A percentile compares a stretch with the other conserved stretches of the same genome.
These are phyloP conservation scores for Naganishia kalamii DNA, from an alignment of 768 basidiomycete species.

Conservation along the genomic window DNA sequence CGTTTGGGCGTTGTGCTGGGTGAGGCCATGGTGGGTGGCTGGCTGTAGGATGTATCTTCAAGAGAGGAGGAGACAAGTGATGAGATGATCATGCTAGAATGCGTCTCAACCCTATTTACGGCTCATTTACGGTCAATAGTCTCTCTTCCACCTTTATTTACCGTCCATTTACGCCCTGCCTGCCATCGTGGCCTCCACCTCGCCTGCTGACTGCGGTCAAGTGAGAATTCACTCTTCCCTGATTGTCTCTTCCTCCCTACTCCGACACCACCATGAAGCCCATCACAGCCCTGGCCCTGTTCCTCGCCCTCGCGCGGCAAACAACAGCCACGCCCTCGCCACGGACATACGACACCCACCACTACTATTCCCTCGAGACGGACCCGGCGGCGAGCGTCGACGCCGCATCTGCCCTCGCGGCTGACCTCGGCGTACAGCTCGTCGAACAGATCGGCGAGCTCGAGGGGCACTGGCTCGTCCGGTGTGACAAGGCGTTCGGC, in stretches of 20 bases:
- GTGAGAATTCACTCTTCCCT: no score
- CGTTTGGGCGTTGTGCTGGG: neutral
- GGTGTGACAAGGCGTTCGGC: constrained; percentile 43
- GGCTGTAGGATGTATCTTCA: neutral
- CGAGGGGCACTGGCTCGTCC: constrained; percentile 72
- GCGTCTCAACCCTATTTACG: no score
- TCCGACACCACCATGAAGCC: neutral
- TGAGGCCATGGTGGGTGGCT: neutral
- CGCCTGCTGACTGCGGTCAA: no score
- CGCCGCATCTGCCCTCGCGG: constrained; percentile 58
- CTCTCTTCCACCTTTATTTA: no score
- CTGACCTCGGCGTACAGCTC: constrained; percentile 67
- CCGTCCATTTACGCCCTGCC: no score
- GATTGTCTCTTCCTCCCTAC: no score
- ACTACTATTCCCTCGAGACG: constrained; percentile 64
- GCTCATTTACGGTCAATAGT: no score
- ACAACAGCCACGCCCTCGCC: constrained; percentile 20
- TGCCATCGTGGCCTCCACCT: no score
- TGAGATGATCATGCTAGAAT: no score
- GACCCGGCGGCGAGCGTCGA: constrained; percentile 52
- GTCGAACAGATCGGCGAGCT: constrained; percentile 85
- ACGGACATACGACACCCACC: constrained; percentile 50
- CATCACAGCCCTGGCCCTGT: neutral
- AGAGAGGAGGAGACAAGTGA: no score
- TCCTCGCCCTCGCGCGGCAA: neutral